Percentiles rank a stretch among this genome's conserved stretches.
These are phyloP conservation scores for Thamnidium elegans DNA, from an alignment of 192 early-diverging fungal genomes.

Conservation along the genomic window DNA sequence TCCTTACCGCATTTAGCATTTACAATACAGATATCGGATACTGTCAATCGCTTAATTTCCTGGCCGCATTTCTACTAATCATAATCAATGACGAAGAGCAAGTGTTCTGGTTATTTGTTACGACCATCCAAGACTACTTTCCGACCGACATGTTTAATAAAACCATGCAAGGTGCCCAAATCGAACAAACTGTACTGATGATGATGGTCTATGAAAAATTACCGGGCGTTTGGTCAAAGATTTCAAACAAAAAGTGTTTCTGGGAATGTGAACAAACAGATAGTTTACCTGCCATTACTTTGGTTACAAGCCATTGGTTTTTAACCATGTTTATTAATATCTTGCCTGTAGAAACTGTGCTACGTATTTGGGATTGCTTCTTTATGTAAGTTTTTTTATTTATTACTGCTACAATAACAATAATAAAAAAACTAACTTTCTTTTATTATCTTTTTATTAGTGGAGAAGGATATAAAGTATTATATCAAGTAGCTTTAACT, in stretches of 20 bases:
- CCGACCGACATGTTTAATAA: slow-evolving; percentile 74
- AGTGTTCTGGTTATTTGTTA: slow-evolving; percentile 78
- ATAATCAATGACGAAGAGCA: slow-evolving; percentile 10
- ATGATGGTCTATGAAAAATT: slow-evolving; percentile 52
- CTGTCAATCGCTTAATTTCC: slow-evolving; percentile 73
- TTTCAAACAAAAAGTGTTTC: slow-evolving; percentile 39
- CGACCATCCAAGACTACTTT: slow-evolving; percentile 69
- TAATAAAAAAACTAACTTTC: too few species aligned
- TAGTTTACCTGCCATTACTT: slow-evolving; percentile 61
- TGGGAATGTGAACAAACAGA: slow-evolving; percentile 48
- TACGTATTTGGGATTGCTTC: slow-evolving; percentile 69
- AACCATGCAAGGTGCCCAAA: slow-evolving; percentile 67
- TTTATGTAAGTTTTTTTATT: slow-evolving; percentile 42
- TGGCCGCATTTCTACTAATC: slow-evolving; percentile 2
- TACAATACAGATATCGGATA: slow-evolving; percentile 79
- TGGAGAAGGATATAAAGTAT: slow-evolving; percentile 50
- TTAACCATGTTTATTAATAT: slow-evolving; percentile 77
- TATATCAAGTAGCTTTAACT: slow-evolving; percentile 69
- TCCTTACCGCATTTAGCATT: slow-evolving; percentile 69
- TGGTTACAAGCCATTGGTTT: slow-evolving; percentile 85
- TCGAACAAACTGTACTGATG: slow-evolving; percentile 70
- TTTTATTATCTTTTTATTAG: too few species aligned
- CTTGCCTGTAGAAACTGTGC: slow-evolving; percentile 66
- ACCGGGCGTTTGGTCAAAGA: slow-evolving; percentile 47
- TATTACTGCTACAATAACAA: too few species aligned